Evolutionary conservation across 768 basidiomycete species (phyloP).

Genomic region (Suillus occidentalis): DNA sequence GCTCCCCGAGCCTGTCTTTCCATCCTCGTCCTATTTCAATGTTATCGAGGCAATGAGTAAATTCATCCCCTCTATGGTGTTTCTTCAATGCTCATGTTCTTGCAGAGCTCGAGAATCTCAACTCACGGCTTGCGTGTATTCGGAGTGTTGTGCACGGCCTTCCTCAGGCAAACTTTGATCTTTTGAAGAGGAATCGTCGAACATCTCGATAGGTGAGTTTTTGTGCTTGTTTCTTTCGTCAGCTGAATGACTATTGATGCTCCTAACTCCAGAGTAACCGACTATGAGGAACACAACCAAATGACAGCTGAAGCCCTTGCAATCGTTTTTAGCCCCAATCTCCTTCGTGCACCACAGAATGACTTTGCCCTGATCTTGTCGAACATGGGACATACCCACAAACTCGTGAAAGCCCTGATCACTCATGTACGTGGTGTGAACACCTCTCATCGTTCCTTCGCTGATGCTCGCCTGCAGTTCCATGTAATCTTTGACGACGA

Average conservation of each 20-base stretch:
- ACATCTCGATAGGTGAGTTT: constrained; percentile 71
- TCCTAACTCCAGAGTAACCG: constrained; percentile 61
- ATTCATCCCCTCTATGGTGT: constrained; percentile 11
- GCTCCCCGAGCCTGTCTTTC: constrained; percentile 79
- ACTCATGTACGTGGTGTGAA: constrained; percentile 60
- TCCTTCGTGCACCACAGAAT: constrained; percentile 75
- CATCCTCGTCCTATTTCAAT: constrained; percentile 62
- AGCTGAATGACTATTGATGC: neutral
- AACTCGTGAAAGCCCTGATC: constrained; percentile 73
- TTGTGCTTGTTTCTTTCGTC: neutral
- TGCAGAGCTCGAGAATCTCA: constrained; percentile 69
- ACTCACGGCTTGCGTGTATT: constrained; percentile 61
- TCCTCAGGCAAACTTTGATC: constrained; percentile 72
- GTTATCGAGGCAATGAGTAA: constrained; percentile 73
- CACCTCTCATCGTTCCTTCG: neutral
- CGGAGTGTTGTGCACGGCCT: constrained; percentile 67
- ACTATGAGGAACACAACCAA: constrained; percentile 85
- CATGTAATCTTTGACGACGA: constrained; percentile 79
- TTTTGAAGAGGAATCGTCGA: constrained; percentile 78
- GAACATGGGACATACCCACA: constrained; percentile 78
- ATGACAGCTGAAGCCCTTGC: constrained; percentile 87
- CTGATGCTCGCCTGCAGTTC: constrained; percentile 37
- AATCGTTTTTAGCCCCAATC: constrained; percentile 83
- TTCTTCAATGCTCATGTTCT: constrained; percentile 10
- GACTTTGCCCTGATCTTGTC: constrained; percentile 76